Evolutionary conservation across 1,284 basidiomycete genomes (phyloP), one percentile per base, ranked within the genome.

Genomic region (Rhodofomes roseus): DNA sequence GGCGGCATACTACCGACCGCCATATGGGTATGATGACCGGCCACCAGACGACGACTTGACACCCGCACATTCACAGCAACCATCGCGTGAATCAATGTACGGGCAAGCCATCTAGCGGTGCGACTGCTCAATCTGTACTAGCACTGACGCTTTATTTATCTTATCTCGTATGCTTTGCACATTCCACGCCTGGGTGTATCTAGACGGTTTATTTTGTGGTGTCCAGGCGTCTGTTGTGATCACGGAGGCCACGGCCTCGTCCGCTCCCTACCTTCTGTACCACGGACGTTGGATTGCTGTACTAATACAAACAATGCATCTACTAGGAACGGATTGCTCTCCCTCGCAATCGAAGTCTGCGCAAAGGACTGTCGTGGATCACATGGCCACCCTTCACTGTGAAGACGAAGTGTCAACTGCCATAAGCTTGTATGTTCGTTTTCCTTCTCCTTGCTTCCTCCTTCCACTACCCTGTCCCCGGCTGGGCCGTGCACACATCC

Each of bases 11-110:
- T 43, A 41, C 16, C 43, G 8, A 12, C 59, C 61, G 59, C 60
- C 53, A 57, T 53, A 54, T 53, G 34, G 62, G 60, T n/a, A 64
- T 66, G 18, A 61, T 36, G 65, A 66, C 27, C 62, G 59, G 14
- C 46, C 58, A 40, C 59, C 60, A 20, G 61, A 63, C n/a, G 41
- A 43, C 12, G 53, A 57, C 39, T 34, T 52, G 4, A 20, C 50
- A 4, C 18, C 18, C 20, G 11, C 31, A 11, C 50, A 52, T 52
- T 52, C 50, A n/a, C 50, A 37, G 31, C 18, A 37, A 23, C 50
- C 50, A 2, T 52, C 50, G 31, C 50, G 50, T 12, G 50, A 23
- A 36, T 52, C 50, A n/a, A 52, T 52, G 50, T 59, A 59, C 43
- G 51, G 57, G 36, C 44, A 56, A 56, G 54, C 54, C 2, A 55